Evolutionary conservation across 2,329 filamentous ascomycete species (phyloP), one percentile per base, ranked within the genome.

Genomic region (Curvularia hawaiiensis): DNA sequence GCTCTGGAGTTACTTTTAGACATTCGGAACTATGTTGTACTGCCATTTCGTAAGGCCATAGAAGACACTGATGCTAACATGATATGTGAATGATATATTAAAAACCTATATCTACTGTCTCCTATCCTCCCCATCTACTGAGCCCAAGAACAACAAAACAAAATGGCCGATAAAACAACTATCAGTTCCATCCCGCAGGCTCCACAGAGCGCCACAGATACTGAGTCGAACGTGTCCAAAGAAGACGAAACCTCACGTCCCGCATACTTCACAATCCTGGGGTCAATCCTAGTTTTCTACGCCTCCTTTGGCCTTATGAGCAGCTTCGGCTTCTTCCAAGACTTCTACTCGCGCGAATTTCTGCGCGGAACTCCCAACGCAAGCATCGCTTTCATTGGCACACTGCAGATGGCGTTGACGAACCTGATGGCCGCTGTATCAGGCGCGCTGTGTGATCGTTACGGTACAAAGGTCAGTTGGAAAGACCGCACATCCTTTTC

Each of bases 381-480:
- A 4, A 76, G 68, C 0, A 77, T 82, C 30, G 68, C 78, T 0
- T 80, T 80, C 72, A 80, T 80, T 38, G 76, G 77, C 0, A 78
- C 79, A 0, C 56, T 80, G 6, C 71, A 80, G 41, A 69, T 76
- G 18, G 78, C 76, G 33, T 70, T 80, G 50, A 77, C 86, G 76
- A 82, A 83, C 65, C 75, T 68, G n/a, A 66, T 82, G 59, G 85
- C 86, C 0, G 83, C 85, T 0, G 61, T 90, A 5, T 80, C 85
- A n/a, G 88, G 88, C 1, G 82, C 82, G 18, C 47, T 88, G 0
- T 89, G 84, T 63, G 88, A 90, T 66, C 80, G 75, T 33, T 85
- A 85, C 54, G 88, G 88, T 0, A 82, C 87, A 0, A 79, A 81
- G 38, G 80, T 77, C 20, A 62, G 80, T 20, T 31, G 3, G 55